Evolutionary conservation across 2,329 filamentous ascomycete genomes (phyloP), one percentile per base, ranked within the genome.

Genomic region (Pestalotiopsis sp.): DNA sequence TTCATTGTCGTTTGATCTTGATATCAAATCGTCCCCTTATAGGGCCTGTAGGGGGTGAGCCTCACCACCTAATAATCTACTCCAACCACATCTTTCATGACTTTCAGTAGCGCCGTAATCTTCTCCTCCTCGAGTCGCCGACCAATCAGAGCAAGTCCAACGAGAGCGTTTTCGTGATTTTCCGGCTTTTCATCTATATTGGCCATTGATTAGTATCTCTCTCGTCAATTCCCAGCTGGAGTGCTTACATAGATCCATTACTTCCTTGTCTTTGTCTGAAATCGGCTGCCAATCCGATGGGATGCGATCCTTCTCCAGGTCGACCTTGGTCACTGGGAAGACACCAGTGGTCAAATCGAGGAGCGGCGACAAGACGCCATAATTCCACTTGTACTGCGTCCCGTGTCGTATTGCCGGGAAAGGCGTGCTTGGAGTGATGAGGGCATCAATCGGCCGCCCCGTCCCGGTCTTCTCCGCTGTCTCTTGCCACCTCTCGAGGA

Each of bases 51-150:
- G 2, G 9, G 31, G 31, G 9, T 9, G 20, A 61, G 17, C 57
- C 17, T 14, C 17, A 20, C 45, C 14, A 36, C 1, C 17, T 58
- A 66, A 27, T 66, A 66, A 27, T 66, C 64, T 57, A 66, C 31
- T 61, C 67, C 58, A 45, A 65, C 67, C 31, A 72, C 69, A 27
- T 73, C 66, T 49, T 67, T 65, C 56, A 74, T 70, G 3, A 72
- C 63, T 41, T 69, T 9, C 11, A 74, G 61, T 63, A 74, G 71
- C 12, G 69, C 67, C 14, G 69, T 71, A 12, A 75, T 68, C 66
- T 74, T 76, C 64, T 76, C 73, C 41, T 76, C 74, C 61, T 76
- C 74, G 13, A 76, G 69, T 17, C 72, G 65, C 17, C 72, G 68
- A 23, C 69, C 74, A 63, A 75, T 74, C 20, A 75, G 61, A 12